Evolutionary conservation across 2,329 filamentous ascomycete genomes (phyloP).

Genomic region (Trichoderma aggressivum): DNA sequence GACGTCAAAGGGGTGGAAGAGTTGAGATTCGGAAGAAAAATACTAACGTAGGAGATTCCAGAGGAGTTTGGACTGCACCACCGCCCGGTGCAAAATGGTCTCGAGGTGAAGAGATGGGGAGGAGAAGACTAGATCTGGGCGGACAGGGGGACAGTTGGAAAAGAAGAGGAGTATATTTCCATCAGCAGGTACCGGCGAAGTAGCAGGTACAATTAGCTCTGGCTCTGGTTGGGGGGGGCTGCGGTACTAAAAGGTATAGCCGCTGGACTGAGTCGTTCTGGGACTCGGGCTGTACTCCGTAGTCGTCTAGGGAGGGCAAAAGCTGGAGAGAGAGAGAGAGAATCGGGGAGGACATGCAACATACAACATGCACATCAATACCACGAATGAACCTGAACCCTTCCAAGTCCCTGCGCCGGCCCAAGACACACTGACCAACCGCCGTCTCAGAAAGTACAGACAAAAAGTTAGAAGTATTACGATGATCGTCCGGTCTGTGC

Average conservation of each 20-base stretch:
- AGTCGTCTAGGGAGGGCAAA: neutral
- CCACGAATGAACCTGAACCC: neutral
- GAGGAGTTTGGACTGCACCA: conserved; percentile 1
- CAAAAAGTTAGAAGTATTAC: neutral
- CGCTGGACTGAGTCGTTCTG: neutral
- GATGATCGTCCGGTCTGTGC: neutral
- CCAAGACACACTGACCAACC: neutral
- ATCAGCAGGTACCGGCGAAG: neutral
- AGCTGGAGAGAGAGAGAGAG: neutral
- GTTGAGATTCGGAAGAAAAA: neutral
- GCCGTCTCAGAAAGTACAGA: neutral
- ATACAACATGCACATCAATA: neutral
- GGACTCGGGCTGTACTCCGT: neutral
- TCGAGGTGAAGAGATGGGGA: conserved; percentile 10
- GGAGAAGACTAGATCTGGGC: conserved; percentile 3
- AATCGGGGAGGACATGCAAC: neutral
- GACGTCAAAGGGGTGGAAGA: neutral
- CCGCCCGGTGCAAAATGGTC: conserved; percentile 8
- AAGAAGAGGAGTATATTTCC: neutral
- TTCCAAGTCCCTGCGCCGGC: neutral
- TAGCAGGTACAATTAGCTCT: neutral
- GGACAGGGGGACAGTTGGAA: conserved; percentile 1
- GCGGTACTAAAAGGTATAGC: neutral
- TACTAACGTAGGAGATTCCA: conserved; percentile 9
- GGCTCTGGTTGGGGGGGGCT: neutral